A percentile compares a stretch with the other conserved stretches of the same genome.
These are phyloP conservation scores for Podila verticillata DNA, from an alignment of 192 early-diverging fungal genomes.

Conservation along the genomic window DNA sequence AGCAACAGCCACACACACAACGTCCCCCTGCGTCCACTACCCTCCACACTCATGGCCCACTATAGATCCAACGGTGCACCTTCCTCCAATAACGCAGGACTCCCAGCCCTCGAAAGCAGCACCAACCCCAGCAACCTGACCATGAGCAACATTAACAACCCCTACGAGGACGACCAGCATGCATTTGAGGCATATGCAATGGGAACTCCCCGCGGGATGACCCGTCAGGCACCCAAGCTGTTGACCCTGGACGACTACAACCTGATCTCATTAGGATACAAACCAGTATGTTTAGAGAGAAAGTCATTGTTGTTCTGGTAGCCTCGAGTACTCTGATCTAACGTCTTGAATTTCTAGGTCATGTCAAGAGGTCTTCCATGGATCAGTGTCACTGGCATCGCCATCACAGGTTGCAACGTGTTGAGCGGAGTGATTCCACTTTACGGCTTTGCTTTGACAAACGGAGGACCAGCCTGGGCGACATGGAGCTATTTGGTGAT, in stretches of 20 bases:
- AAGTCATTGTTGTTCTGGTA: background rate
- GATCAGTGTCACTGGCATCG: constrained; percentile 15
- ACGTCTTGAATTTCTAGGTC: too few species aligned
- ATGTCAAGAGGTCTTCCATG: constrained; percentile 26
- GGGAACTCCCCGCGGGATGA: background rate
- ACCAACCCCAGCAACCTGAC: background rate
- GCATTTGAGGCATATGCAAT: constrained; percentile 7
- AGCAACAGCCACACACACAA: background rate
- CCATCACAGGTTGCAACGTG: constrained; percentile 24
- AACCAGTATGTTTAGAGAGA: constrained; percentile 16
- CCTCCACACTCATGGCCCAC: background rate
- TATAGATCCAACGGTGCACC: background rate
- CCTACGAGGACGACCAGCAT: constrained; percentile 26
- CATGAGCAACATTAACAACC: constrained; percentile 1
- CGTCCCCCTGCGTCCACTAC: background rate
- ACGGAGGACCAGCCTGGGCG: constrained; percentile 40
- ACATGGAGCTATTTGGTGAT: constrained; percentile 37
- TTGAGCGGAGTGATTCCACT: constrained; percentile 28
- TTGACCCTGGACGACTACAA: constrained; percentile 41
- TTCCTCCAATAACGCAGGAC: background rate
- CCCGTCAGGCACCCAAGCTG: constrained; percentile 9
- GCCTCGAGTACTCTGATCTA: background rate
- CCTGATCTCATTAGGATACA: constrained; percentile 42
- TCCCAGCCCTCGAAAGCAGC: background rate
- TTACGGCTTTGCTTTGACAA: constrained; percentile 26